Conservation (phyloP, 129 eudicot species). For the Calendula officinalis region DNA sequence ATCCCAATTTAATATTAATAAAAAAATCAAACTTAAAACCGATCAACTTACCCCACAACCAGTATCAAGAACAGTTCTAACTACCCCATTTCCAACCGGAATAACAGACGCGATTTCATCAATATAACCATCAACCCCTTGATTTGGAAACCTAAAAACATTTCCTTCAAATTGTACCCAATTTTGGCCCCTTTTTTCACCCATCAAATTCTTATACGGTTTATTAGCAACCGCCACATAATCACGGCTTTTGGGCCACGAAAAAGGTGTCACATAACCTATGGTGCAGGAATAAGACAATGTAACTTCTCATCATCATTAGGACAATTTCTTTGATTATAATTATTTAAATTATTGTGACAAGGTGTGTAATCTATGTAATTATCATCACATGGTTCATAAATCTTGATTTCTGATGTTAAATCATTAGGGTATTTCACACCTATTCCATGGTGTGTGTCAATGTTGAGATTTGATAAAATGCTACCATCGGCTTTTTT, state of each 20-base stretch:
- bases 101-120: slow-evolving; percentile 47
- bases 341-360: slow-evolving; percentile 39
- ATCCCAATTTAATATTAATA: neutral
- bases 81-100: slow-evolving; percentile 42
- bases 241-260: slow-evolving; percentile 35
- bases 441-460: slow-evolving; percentile 50
- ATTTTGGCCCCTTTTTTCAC: slow-evolving; percentile 41
- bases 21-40: neutral
- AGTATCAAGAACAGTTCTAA: slow-evolving; percentile 51
- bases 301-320: slow-evolving; percentile 40
- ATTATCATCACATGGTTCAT: slow-evolving; percentile 45
- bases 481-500: slow-evolving; percentile 46
- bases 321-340: slow-evolving; percentile 52
- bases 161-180: slow-evolving; percentile 57
- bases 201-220: slow-evolving; percentile 29
- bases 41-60: slow-evolving; percentile 48
- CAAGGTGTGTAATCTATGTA: slow-evolving; percentile 46
- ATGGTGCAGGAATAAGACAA: slow-evolving; percentile 64
- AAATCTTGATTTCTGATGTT: slow-evolving; percentile 23
- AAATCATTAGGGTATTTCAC: slow-evolving; percentile 22
- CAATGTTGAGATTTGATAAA: slow-evolving; percentile 43
- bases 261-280: slow-evolving; percentile 33
- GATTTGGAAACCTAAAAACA: slow-evolving; percentile 51
- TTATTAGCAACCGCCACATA: slow-evolving; percentile 29
- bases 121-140: slow-evolving; percentile 51